Evolutionary conservation across 1,139 yeast genomes (phyloP).

Genomic region (Saccharomyces hybrid): DNA sequence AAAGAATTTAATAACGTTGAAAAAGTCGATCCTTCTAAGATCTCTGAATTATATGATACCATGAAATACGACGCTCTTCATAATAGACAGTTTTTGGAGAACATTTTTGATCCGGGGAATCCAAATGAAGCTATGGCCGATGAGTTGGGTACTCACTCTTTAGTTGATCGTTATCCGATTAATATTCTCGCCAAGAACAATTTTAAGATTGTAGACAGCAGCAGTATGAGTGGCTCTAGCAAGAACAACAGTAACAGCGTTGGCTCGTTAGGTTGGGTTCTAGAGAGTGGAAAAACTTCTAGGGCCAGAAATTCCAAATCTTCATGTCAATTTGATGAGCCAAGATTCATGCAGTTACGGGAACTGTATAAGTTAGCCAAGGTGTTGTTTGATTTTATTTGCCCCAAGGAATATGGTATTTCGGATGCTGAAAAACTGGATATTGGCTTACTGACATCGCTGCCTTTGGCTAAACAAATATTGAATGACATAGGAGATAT

Average conservation of each 20-base stretch:
- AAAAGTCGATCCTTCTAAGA: conserved; percentile 95
- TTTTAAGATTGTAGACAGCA: conserved; percentile 40
- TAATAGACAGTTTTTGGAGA: conserved; percentile 80
- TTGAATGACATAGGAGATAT: conserved; percentile 72
- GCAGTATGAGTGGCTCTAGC: conserved; percentile 7
- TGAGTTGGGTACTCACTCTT: conserved; percentile 49
- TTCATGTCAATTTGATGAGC: conserved; percentile 69
- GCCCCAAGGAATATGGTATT: conserved; percentile 98
- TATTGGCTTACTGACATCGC: conserved; percentile 87
- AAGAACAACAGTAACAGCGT: conserved; percentile 45
- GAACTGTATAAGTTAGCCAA: conserved; percentile 87
- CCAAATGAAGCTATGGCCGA: conserved; percentile 43
- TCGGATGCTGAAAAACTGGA: conserved; percentile 92
- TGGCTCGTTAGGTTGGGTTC: conserved; percentile 70
- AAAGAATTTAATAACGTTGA: conserved; percentile 89
- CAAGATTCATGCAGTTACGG: conserved; percentile 70
- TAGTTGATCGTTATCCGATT: conserved; percentile 72
- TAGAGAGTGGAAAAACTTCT: conserved; percentile 43
- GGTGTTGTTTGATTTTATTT: conserved; percentile 90
- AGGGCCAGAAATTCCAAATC: conserved; percentile 30
- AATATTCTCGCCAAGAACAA: conserved; percentile 70
- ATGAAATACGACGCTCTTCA: conserved; percentile 98
- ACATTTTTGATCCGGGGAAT: conserved; percentile 65
- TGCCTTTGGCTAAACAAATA: conserved; percentile 89
- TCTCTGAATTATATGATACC: conserved; percentile 92